Evolutionary conservation across 345 rosid genomes (phyloP), one percentile per base, ranked within the genome.

Genomic region (Citrus trifoliata): DNA sequence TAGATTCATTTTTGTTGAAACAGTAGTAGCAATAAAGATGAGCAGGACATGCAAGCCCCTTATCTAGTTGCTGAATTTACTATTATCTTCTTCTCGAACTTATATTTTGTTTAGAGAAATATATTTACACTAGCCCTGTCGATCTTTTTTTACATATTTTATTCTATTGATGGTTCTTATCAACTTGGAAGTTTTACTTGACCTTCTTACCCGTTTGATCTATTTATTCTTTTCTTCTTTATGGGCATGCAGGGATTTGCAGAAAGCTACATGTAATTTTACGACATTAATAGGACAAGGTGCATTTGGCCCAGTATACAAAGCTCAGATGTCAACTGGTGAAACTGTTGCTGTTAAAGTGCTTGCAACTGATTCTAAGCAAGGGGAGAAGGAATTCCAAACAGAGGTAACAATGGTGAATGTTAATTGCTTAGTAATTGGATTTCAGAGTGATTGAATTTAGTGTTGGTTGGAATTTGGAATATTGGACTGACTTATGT

Each of bases 261-360:
- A 94, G 80, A 94, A 92, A 73, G 98, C 97, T 80, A 97, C 99
- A 9, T 83, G 70, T 79, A 97, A 94, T 86, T 97, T 97, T 77
- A 97, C 99, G 3, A 89, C 97, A 46, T 75, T 93, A 68, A 88
- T 94, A 69, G 99, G 99, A 58, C 95, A 92, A 88, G 98, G 99
- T 75, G 98, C 99, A 56, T 97, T 97, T 91, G 99, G 98, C 82
- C 92, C 98, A 14, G 99, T 97, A n/a, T 97, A 92, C 80, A 97
- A 93, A 88, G 98, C 99, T 81, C 97, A 91, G 73, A 92, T 94
- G 97, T 86, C 93, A 18, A 90, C 93, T 4, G 97, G 98, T 72
- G 98, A 94, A 89, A 89, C 81, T 60, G 95, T 97, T 65, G 99
- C 99, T 19, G 98, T 93, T 21, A 97, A 97, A 85, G 96, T 91